These are phyloP conservation scores for Roridomyces roridus DNA, from an alignment of 768 basidiomycete species.

Conservation along the genomic window DNA sequence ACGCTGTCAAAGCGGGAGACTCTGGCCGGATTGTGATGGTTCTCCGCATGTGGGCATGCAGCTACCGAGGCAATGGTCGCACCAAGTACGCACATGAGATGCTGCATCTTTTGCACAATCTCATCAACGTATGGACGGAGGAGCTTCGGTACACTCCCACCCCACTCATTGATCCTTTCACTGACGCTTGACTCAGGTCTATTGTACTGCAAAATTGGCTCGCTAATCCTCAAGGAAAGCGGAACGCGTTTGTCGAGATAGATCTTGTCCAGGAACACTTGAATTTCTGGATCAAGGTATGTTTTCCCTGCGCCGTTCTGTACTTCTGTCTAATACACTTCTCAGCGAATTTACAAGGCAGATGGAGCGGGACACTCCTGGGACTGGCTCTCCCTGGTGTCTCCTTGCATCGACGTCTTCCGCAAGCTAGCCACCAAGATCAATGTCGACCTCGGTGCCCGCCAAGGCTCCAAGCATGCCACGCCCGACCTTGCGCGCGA, in stretches of 20 bases:
- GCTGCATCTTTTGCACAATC: conserved; percentile 34
- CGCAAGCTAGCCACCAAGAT: conserved; percentile 25
- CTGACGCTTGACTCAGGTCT: conserved; percentile 12
- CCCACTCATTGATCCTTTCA: not conserved
- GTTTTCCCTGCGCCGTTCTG: not conserved
- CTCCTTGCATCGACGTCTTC: conserved; percentile 28
- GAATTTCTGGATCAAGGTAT: too few species aligned
- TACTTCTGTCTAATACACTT: not conserved
- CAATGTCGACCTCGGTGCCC: conserved; percentile 30
- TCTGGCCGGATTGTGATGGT: conserved; percentile 33
- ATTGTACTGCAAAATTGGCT: conserved; percentile 41
- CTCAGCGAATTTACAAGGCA: conserved; percentile 20
- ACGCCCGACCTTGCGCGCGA: conserved; percentile 35
- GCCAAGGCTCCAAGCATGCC: conserved; percentile 38
- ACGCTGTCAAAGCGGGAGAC: conserved; percentile 36
- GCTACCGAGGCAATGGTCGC: conserved; percentile 32
- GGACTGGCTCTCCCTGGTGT: conserved; percentile 22
- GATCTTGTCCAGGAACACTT: conserved; percentile 43
- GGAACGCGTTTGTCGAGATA: conserved; percentile 30
- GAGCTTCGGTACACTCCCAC: conserved; percentile 25
- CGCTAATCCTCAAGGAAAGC: conserved; percentile 31
- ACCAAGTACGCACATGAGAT: conserved; percentile 38
- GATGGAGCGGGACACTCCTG: conserved; percentile 16
- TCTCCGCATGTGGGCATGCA: conserved; percentile 28
- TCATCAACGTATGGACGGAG: conserved; percentile 32